phyloP scores from a whole-genome alignment of 441 rosid species.

The Adansonia gregorii region DNA sequence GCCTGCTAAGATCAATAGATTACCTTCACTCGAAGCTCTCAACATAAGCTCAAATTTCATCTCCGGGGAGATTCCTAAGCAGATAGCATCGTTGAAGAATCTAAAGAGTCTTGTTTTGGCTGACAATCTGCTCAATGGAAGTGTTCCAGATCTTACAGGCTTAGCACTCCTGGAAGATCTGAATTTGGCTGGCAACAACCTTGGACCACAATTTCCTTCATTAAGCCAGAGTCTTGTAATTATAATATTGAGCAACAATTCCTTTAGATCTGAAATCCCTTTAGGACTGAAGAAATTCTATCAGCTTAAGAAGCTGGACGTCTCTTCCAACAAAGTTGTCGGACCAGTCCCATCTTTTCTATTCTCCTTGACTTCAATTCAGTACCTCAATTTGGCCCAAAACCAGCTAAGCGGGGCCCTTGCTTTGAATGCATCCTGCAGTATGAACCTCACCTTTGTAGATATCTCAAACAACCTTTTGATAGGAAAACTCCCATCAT shows the following conservation, averaged over 20 bases:
- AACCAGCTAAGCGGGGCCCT: constrained; percentile 68
- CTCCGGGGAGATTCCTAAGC: constrained; percentile 57
- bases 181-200: constrained; percentile 55
- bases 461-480: constrained; percentile 77
- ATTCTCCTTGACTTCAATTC: constrained; percentile 66
- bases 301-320: constrained; percentile 60
- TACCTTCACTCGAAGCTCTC: constrained; percentile 55
- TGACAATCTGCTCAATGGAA: constrained; percentile 65
- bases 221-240: constrained; percentile 48
- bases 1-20: constrained; percentile 55
- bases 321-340: constrained; percentile 57
- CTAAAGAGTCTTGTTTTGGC: constrained; percentile 60
- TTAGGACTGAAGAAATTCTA: constrained; percentile 41
- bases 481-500: constrained; percentile 68
- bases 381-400: constrained; percentile 49
- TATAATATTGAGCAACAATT: constrained; percentile 59
- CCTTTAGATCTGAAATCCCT: constrained; percentile 69
- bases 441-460: constrained; percentile 47
- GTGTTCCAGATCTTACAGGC: constrained; percentile 62
- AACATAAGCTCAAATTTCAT: constrained; percentile 83
- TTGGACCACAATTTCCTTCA: constrained; percentile 71
- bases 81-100: constrained; percentile 52
- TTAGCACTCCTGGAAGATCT: constrained; percentile 54
- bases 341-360: constrained; percentile 69
- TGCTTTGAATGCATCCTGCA: constrained; percentile 53